Conservation (phyloP, 495 filamentous ascomycete species). For the Tuber indicum region DNA sequence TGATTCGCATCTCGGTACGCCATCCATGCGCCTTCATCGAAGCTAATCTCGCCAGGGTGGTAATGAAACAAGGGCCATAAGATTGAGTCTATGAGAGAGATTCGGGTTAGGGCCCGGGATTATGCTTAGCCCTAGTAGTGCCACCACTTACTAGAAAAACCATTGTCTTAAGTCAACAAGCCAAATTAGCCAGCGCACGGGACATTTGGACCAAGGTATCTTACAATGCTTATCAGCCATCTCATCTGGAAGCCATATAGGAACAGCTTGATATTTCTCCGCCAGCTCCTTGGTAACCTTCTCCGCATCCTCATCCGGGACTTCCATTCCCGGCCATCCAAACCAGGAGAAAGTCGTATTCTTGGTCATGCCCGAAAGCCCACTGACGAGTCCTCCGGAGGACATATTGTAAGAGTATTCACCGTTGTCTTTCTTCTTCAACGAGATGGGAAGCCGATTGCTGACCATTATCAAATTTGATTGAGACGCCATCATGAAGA, state of each 20-base stretch:
- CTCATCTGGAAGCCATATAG: slow-evolving; percentile 72
- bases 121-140: slow-evolving; percentile 14
- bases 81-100: slow-evolving; percentile 63
- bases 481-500: slow-evolving; percentile 20
- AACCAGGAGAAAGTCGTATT: slow-evolving; percentile 94
- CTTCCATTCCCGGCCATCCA: slow-evolving; percentile 88
- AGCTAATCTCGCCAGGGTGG: slow-evolving; percentile 85
- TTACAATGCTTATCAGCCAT: slow-evolving; percentile 65
- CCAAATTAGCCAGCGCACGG: not conserved
- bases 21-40: slow-evolving; percentile 78
- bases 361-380: slow-evolving; percentile 81
- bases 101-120: slow-evolving; percentile 3
- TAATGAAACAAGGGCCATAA: slow-evolving; percentile 97
- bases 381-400: slow-evolving; percentile 87
- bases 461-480: slow-evolving; percentile 71
- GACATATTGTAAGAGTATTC: slow-evolving; percentile 87
- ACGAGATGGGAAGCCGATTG: slow-evolving; percentile 89
- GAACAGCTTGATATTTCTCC: slow-evolving; percentile 65
- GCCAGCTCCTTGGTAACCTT: slow-evolving; percentile 62
- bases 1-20: slow-evolving; percentile 82
- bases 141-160: slow-evolving; percentile 64
- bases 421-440: slow-evolving; percentile 81
- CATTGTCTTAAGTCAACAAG: slow-evolving; percentile 53
- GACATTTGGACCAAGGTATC: not conserved
- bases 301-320: slow-evolving; percentile 62